phyloP scores from a whole-genome alignment of 192 early-diverging fungal genomes.

The Coemansia sp. region DNA sequence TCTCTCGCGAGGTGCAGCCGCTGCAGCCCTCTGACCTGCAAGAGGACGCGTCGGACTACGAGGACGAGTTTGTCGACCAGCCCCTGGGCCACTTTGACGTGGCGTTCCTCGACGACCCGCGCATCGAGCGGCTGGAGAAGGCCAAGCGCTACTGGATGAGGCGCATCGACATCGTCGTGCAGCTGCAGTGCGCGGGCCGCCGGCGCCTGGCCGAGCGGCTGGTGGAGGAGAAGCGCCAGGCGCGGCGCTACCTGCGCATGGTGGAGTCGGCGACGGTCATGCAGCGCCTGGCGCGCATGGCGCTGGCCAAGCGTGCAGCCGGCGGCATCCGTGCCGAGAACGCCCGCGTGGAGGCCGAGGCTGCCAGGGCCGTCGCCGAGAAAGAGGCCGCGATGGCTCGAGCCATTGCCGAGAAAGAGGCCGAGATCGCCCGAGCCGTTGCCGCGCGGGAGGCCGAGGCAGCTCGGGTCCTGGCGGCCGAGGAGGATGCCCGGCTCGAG shows the following conservation, averaged over 20 bases:
- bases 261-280: constrained; percentile 48
- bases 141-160: constrained; percentile 54
- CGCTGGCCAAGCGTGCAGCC: constrained; percentile 51
- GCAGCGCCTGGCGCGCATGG: constrained; percentile 61
- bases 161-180: constrained; percentile 51
- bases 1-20: constrained; percentile 49
- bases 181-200: constrained; percentile 51
- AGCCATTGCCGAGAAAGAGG: constrained; percentile 6
- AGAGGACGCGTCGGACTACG: constrained; percentile 12
- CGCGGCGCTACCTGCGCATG: constrained; percentile 56
- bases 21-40: constrained; percentile 34
- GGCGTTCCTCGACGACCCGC: constrained; percentile 40
- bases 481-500: constrained; percentile 16
- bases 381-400: constrained; percentile 8
- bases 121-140: constrained; percentile 39
- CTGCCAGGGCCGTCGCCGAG: constrained; percentile 20
- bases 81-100: constrained; percentile 15
- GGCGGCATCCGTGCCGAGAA: constrained; percentile 14
- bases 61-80: constrained; percentile 6
- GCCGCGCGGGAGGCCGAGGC: not conserved
- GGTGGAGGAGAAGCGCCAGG: constrained; percentile 52
- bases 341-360: constrained; percentile 6
- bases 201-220: constrained; percentile 54
- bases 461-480: constrained; percentile 6
- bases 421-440: not conserved